Percentiles rank a stretch among this genome's conserved stretches.
These are phyloP conservation scores for Cyclostephanos tholiformis DNA, from an alignment of 108 stramenopile genomes.

Conservation along the genomic window DNA sequence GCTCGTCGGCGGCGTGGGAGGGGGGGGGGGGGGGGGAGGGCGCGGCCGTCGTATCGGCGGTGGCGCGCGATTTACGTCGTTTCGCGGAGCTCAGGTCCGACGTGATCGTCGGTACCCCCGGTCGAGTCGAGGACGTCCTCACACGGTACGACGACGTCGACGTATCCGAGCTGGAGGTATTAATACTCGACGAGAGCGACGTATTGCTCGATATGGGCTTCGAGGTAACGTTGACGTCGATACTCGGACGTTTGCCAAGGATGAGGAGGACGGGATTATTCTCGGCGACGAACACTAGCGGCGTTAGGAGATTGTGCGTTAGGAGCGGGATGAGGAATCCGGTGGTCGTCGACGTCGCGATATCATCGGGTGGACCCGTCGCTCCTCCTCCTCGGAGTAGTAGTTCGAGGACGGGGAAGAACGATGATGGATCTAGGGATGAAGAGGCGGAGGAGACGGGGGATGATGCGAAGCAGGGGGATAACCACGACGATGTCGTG, in stretches of 20 bases:
- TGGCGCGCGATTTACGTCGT: constrained; percentile 74
- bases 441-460: no score
- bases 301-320: constrained; percentile 78
- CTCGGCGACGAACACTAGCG: constrained; percentile 84
- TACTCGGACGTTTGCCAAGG: constrained; percentile 86
- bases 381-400: not conserved
- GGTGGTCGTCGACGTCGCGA: constrained; percentile 88
- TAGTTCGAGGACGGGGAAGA: constrained; percentile 23
- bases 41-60: constrained; percentile 51
- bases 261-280: constrained; percentile 98
- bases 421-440: no score
- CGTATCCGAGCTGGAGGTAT: constrained; percentile 79
- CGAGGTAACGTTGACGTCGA: constrained; percentile 77
- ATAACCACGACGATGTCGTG: constrained; percentile 1
- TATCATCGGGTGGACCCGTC: constrained; percentile 5
- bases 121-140: constrained; percentile 93
- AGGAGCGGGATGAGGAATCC: constrained; percentile 97
- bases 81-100: constrained; percentile 75
- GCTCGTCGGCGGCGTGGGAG: constrained; percentile 70
- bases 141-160: constrained; percentile 81
- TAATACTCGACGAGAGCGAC: constrained; percentile 98
- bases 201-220: constrained; percentile 95
- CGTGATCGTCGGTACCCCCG: constrained; percentile 96
- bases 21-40: constrained; percentile 25
- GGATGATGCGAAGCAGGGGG: not conserved